Evolutionary conservation across 1,284 basidiomycete genomes (phyloP), one percentile per base, ranked within the genome.

Genomic region (Trichosporon faecale): DNA sequence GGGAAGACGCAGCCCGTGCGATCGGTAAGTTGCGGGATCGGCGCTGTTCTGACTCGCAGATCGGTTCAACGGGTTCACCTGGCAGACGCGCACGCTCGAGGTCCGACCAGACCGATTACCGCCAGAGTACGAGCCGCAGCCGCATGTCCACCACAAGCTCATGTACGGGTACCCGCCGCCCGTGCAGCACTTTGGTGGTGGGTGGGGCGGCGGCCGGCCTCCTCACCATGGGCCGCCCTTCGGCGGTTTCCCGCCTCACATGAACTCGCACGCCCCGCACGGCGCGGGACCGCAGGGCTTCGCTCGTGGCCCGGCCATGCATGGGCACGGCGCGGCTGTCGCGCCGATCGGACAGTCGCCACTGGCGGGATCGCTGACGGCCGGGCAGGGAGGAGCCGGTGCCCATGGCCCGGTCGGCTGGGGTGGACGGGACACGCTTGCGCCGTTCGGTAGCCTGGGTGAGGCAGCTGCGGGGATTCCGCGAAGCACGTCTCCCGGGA

Each of bases 21-120:
- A 91, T 95, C 52, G 85, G 85, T 85, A 66, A 65, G 84, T 75
- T 9, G 49, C 18, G 21, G n/a, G 25, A 5, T 29, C 18, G 3
- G 25, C 16, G 3, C 2, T 14, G 18, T 14, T 31, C 21, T 44
- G 44, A 44, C 27, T 23, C 25, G 57, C 66, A 79, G 78, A 80
- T 64, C 78, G 93, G 87, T 94, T 94, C 83, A 92, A 95, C 78
- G 93, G 93, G 7, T 95, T 92, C 81, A 90, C 89, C 37, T 96
- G 94, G 93, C 94, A 95, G 83, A 92, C 91, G 2, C 86, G 93
- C n/a, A 88, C 91, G 29, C 88, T 95, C 27, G 93, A 96, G 83
- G 93, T 96, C 33, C 87, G 93, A 23, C 90, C 91, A 9, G 93
- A 96, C 82, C 88, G 93, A 31, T 85, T 94, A 69, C 87, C 88